phyloP scores from a whole-genome alignment of 495 filamentous ascomycete species.

The Lepraria neglecta region DNA sequence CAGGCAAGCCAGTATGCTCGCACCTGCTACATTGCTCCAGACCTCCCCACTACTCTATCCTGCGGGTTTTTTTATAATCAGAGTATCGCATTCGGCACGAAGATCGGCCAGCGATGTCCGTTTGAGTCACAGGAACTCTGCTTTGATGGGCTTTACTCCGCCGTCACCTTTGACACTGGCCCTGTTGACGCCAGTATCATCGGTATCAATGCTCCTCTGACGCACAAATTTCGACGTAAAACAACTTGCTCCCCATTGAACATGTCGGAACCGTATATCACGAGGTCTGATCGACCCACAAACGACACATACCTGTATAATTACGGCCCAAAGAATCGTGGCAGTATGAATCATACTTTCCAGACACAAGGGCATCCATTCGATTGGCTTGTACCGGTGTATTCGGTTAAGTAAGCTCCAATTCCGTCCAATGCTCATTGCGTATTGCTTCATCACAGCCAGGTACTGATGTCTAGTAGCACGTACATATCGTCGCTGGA shows the following conservation, averaged over 20 bases:
- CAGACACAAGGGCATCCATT: conserved; percentile 23
- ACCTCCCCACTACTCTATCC: background rate
- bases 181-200: conserved; percentile 25
- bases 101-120: conserved; percentile 22
- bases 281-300: conserved; percentile 2
- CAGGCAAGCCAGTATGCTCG: conserved; percentile 26
- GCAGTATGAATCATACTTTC: conserved; percentile 23
- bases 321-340: conserved; percentile 20
- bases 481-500: conserved; percentile 18
- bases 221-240: conserved; percentile 24
- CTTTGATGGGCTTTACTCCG: conserved; percentile 16
- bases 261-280: conserved; percentile 21
- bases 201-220: conserved; percentile 21
- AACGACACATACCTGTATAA: conserved; percentile 24
- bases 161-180: conserved; percentile 25
- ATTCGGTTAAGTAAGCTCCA: conserved; percentile 24
- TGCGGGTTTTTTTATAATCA: conserved; percentile 28
- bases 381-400: conserved; percentile 25
- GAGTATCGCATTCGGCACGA: conserved; percentile 19
- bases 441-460: too few relatives aligned
- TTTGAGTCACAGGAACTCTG: conserved; percentile 23
- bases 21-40: conserved; percentile 23
- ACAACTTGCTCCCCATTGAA: conserved; percentile 29
- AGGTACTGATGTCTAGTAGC: background rate
- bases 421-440: too few relatives aligned